Evolutionary conservation across 345 rosid genomes (phyloP).

Genomic region (Luvunga scandens): DNA sequence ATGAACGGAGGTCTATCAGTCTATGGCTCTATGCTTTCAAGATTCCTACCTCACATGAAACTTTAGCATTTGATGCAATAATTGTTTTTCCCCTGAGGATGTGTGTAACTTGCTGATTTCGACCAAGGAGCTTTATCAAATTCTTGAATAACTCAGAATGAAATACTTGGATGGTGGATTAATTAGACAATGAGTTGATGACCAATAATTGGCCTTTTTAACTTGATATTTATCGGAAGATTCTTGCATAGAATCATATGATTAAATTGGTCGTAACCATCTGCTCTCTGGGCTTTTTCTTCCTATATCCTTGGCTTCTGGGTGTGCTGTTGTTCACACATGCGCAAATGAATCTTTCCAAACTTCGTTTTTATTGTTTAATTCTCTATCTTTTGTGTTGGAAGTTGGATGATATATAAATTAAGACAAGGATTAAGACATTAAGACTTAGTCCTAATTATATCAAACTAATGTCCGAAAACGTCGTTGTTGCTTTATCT

Average conservation of each 20-base stretch:
- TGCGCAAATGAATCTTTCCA: neutral
- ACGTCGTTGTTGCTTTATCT: neutral
- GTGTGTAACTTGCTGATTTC: slow-evolving; percentile 3
- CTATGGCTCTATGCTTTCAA: neutral
- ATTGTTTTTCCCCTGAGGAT: neutral
- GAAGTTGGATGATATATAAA: neutral
- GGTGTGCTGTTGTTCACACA: neutral
- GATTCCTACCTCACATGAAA: slow-evolving; percentile 16
- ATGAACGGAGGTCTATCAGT: neutral
- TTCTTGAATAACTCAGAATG: neutral
- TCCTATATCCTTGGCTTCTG: slow-evolving; percentile 16
- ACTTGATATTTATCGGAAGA: neutral
- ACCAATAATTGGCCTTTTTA: neutral
- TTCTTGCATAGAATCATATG: slow-evolving; percentile 6
- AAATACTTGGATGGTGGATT: neutral
- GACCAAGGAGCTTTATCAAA: neutral
- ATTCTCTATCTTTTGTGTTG: neutral
- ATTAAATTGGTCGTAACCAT: neutral
- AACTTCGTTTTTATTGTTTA: neutral
- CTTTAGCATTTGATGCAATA: neutral
- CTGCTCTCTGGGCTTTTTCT: neutral
- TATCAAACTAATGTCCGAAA: neutral
- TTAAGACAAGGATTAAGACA: neutral
- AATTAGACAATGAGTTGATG: neutral
- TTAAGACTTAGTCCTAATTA: neutral